Evolutionary conservation across 495 filamentous ascomycete species (phyloP), one percentile per base, ranked within the genome.

Genomic region (Penicillium desertorum): DNA sequence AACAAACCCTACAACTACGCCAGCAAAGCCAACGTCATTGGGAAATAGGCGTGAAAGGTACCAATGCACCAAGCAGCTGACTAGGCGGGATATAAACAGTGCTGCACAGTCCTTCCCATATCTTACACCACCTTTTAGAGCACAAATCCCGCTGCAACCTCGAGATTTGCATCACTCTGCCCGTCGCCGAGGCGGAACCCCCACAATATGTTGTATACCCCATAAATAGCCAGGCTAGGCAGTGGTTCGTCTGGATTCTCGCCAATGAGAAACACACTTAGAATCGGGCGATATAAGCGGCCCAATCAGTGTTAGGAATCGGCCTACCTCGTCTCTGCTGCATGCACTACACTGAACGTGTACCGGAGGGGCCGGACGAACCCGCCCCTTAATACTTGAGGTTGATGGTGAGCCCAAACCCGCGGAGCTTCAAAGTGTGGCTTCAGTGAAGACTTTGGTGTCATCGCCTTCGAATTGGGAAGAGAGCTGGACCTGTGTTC

Each of bases 181-280:
- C 68, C 5, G 66, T 76, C 34, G 62, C 69, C 5, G 61, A 62
- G 1, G 72, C 59, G 4, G 71, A 65, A 83, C 81, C 1, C 73
- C 73, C 73, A 22, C 70, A 71, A 57, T 76, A 22, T 22, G 2
- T 3, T 22, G 22, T 22, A 81, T 29, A 81, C 60, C 34, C 74
- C 78, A 54, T 83, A 80, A 27, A 76, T 65, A 32, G 76, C 72
- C 5, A 79, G 74, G 19, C 58, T 71, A 4, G 76, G 71, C 43
- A 81, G 36, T 1, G 81, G 77, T 17, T 75, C 75, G 60, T 84
- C 79, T 0, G 79, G 76, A 46, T 84, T 79, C 58, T 82, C 77
- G 36, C 71, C 70, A 30, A 81, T 58, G 7, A 84, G 54, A 4
- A 83, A 83, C 58, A 83, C 65, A 12, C 45, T 73, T 73, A 5